Percentiles rank a stretch among this genome's conserved stretches.
phyloP scores from a whole-genome alignment of 768 basidiomycete species.

The Trametes villosa region DNA sequence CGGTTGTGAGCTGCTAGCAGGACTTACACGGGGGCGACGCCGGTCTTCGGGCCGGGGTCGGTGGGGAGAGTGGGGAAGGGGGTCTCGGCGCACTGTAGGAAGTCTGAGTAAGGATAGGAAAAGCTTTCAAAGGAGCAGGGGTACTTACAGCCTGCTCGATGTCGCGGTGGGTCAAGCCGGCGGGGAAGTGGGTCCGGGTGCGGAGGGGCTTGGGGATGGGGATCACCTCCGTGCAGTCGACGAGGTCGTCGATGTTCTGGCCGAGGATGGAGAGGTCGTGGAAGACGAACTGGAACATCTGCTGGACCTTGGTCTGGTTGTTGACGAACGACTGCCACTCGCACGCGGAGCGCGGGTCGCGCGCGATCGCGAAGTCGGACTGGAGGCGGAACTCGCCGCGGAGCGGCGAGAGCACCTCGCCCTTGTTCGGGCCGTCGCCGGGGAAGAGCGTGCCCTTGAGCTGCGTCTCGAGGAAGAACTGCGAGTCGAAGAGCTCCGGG shows the following conservation, averaged over 20 bases:
- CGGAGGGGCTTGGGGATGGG: conserved; percentile 8
- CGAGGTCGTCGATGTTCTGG: conserved; percentile 20
- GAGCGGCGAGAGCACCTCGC: conserved; percentile 26
- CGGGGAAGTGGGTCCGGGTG: conserved; percentile 25
- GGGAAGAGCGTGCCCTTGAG: conserved; percentile 39
- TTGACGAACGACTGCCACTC: conserved; percentile 33
- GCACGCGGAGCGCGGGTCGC: conserved; percentile 29
- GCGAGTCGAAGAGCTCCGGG: conserved; percentile 33
- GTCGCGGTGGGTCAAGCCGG: conserved; percentile 24
- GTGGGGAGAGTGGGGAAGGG: conserved; percentile 26
- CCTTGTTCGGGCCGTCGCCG: conserved; percentile 22
- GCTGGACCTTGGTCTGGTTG: conserved; percentile 25
- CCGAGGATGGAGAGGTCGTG: conserved; percentile 34
- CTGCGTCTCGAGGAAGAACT: conserved; percentile 44
- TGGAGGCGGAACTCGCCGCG: conserved; percentile 30
- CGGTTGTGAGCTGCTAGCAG: background rate
- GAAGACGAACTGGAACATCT: conserved; percentile 30
- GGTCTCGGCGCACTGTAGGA: conserved; percentile 15
- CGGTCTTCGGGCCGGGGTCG: conserved; percentile 37
- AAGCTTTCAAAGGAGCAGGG: background rate
- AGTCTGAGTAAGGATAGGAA: background rate
- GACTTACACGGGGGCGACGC: conserved; percentile 35
- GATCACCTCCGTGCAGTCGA: conserved; percentile 17
- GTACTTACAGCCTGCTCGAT: conserved; percentile 28
- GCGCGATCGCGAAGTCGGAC: conserved; percentile 30